Evolutionary conservation across 2,329 filamentous ascomycete species (phyloP).

Genomic region (Ceratocystis destructans): DNA sequence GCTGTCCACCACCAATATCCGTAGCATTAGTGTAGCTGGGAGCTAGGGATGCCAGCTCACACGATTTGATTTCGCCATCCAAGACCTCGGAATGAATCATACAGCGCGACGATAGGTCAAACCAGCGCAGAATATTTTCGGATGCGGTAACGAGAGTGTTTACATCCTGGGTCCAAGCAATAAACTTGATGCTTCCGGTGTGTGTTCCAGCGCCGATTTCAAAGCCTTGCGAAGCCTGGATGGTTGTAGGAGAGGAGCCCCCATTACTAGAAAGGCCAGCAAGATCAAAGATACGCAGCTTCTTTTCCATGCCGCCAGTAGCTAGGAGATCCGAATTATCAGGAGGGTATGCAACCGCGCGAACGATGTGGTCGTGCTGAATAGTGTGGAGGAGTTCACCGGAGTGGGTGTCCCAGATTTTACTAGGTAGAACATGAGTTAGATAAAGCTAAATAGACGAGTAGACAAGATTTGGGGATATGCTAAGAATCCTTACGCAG

Average conservation of each 20-base stretch:
- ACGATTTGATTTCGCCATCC: constrained; percentile 77
- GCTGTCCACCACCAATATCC: constrained; percentile 52
- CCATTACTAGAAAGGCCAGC: constrained; percentile 39
- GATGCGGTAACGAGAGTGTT: constrained; percentile 84
- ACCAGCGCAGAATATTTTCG: constrained; percentile 88
- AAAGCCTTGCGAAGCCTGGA: constrained; percentile 52
- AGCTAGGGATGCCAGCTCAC: constrained; percentile 66
- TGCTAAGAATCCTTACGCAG: constrained; percentile 47
- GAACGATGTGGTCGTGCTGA: constrained; percentile 88
- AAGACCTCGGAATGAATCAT: constrained; percentile 65
- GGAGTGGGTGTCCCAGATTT: constrained; percentile 93
- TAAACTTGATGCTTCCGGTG: constrained; percentile 81
- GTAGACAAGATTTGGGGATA: neutral
- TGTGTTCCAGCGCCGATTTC: constrained; percentile 82
- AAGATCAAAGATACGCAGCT: constrained; percentile 84
- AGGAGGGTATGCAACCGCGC: constrained; percentile 77
- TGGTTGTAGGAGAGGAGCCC: constrained; percentile 21
- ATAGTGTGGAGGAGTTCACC: constrained; percentile 80
- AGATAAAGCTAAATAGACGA: constrained; percentile 22
- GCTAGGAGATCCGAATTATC: constrained; percentile 73
- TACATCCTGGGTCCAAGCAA: constrained; percentile 82
- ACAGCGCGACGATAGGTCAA: constrained; percentile 65
- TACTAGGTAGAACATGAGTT: constrained; percentile 39
- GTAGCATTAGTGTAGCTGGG: constrained; percentile 42
- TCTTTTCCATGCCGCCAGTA: constrained; percentile 93